These are phyloP conservation scores for Gremmenia infestans DNA, from an alignment of 2,329 filamentous ascomycete genomes.

Conservation along the genomic window DNA sequence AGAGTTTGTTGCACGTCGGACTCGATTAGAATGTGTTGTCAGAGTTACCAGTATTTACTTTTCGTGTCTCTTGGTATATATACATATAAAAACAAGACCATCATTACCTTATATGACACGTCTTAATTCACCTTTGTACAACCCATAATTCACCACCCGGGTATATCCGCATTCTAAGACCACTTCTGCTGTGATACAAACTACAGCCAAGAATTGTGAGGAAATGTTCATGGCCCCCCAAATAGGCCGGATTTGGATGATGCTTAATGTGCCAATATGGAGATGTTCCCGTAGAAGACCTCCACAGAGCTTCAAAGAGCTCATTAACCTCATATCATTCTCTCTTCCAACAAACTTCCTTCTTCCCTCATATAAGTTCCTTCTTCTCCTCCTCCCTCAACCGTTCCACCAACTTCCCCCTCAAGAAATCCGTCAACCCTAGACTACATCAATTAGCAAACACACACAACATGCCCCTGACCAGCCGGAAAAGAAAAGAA, in stretches of 20 bases:
- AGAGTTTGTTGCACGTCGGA: not conserved
- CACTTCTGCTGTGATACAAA: not conserved
- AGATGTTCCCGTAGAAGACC: not conserved
- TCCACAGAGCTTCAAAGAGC: no score
- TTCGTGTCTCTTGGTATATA: not conserved
- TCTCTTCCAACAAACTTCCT: slow-evolving; percentile 3
- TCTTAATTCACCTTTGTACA: slow-evolving; percentile 4
- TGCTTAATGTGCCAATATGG: not conserved
- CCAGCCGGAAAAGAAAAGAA: not conserved
- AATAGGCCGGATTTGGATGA: not conserved
- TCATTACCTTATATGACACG: not conserved
- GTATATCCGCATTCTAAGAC: not conserved
- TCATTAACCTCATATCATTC: not conserved
- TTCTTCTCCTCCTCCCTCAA: slow-evolving; percentile 46
- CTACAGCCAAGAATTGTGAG: not conserved
- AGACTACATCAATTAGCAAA: slow-evolving; percentile 37
- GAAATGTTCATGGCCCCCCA: not conserved
- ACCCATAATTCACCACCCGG: not conserved
- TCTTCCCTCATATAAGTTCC: slow-evolving; percentile 31
- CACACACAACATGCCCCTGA: not conserved
- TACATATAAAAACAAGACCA: not conserved
- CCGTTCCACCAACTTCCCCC: slow-evolving; percentile 48
- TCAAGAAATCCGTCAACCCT: slow-evolving; percentile 50
- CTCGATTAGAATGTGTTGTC: not conserved
- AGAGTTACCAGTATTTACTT: not conserved